These are phyloP conservation scores for Cyanidioschyzon merolae DNA, from an alignment of 23 red algal species.

Conservation along the genomic window DNA sequence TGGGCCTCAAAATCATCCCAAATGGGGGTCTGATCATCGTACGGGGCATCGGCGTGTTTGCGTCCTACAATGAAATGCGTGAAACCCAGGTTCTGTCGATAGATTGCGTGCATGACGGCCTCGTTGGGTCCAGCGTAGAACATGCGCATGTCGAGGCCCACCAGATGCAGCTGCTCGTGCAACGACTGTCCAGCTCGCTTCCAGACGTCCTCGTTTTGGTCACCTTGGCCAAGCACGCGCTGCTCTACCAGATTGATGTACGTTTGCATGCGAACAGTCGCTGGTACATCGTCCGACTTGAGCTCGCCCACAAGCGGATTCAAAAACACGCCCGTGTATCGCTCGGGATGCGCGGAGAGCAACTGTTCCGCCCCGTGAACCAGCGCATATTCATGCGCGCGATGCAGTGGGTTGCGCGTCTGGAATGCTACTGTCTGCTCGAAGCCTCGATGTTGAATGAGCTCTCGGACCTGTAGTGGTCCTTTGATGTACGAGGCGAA, in stretches of 20 bases:
- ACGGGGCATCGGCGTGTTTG: slow-evolving; percentile 91
- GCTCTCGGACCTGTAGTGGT: slow-evolving; percentile 51
- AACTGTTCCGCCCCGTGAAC: slow-evolving; percentile 78
- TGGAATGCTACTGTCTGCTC: slow-evolving; percentile 75
- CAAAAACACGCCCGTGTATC: slow-evolving; percentile 67
- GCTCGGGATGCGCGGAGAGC: slow-evolving; percentile 18
- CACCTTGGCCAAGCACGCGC: slow-evolving; percentile 64
- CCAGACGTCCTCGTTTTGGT: slow-evolving; percentile 82
- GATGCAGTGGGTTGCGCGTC: slow-evolving; percentile 92
- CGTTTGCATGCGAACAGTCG: slow-evolving; percentile 66
- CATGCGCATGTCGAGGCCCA: slow-evolving; percentile 94
- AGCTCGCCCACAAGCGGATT: slow-evolving; percentile 92
- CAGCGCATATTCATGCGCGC: slow-evolving; percentile 93
- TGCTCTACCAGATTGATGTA: slow-evolving; percentile 62
- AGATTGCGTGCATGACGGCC: slow-evolving; percentile 93
- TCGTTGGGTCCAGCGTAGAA: slow-evolving; percentile 84
- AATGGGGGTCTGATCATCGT: slow-evolving; percentile 65
- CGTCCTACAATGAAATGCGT: slow-evolving; percentile 88
- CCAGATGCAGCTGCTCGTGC: slow-evolving; percentile 59
- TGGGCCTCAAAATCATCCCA: slow-evolving; percentile 96
- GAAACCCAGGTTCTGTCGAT: slow-evolving; percentile 87
- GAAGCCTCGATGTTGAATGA: slow-evolving; percentile 37
- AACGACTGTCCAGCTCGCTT: slow-evolving; percentile 52
- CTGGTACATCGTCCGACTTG: slow-evolving; percentile 87
- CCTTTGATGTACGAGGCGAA: slow-evolving; percentile 64